A percentile compares a stretch with the other conserved stretches of the same genome.
phyloP scores from a whole-genome alignment of 2,329 filamentous ascomycete species.

The Podosphaera fusca region DNA sequence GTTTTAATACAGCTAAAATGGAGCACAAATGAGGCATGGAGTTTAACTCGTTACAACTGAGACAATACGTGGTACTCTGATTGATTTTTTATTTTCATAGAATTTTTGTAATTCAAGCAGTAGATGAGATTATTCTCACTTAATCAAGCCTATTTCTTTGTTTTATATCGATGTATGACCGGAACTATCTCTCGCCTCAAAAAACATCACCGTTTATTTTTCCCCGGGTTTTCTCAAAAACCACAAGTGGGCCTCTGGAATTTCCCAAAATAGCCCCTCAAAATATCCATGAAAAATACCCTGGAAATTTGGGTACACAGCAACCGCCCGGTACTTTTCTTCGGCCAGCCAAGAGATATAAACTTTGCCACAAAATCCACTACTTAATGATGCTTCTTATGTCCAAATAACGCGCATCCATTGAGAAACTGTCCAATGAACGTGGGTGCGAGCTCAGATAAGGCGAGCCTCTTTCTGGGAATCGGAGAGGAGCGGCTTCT shows the following conservation, averaged over 20 bases:
- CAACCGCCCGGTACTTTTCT: not conserved
- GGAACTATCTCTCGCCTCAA: not conserved
- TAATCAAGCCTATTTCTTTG: no score
- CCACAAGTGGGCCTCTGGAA: not conserved
- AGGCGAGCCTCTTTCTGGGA: not conserved
- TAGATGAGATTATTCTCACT: no score
- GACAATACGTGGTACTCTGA: no score
- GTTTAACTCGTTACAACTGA: no score
- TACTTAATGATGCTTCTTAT: not conserved
- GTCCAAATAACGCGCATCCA: not conserved
- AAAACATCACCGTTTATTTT: not conserved
- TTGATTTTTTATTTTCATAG: no score
- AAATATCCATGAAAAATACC: not conserved
- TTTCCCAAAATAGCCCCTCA: not conserved
- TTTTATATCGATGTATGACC: not conserved
- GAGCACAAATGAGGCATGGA: no score
- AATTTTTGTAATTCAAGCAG: no score
- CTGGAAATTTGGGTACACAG: not conserved
- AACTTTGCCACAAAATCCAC: not conserved
- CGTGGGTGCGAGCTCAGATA: not conserved
- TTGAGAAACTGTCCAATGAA: not conserved
- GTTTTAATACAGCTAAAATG: no score
- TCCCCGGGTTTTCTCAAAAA: not conserved
- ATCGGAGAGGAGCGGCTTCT: not conserved
- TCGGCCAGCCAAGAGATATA: not conserved